Evolutionary conservation across 2,329 filamentous ascomycete genomes (phyloP), one percentile per base, ranked within the genome.

Genomic region (Curvularia spicifera): DNA sequence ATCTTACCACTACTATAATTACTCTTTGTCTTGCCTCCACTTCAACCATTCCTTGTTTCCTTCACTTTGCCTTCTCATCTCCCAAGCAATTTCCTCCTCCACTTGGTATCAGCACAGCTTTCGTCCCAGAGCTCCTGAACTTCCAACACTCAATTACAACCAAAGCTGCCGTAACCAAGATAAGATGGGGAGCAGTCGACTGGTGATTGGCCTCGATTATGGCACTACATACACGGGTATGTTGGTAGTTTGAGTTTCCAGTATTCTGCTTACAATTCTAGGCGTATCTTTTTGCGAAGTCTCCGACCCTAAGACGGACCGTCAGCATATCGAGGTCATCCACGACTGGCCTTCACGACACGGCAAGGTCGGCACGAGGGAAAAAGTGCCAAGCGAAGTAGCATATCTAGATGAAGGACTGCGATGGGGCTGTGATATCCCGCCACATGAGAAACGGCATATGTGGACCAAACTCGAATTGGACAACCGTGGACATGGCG

Each of bases 391-490:
- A 0, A 67, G 63, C 5, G 70, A 73, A 28, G 54, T 75, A 1
- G 55, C 68, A 0, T 71, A 71, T 44, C 43, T 31, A 6, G 20
- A 46, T 1, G 46, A 59, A 15, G 46, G 53, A 1, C 12, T 33
- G 0, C 9, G 12, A 20, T 64, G 59, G 56, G 59, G 61, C 1
- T 53, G 53, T 4, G 5, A 51, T 0, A 68, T 71, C 12, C 52
- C 65, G 0, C 42, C 62, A 0, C 40, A 75, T 47, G 53, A 67
- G 0, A 44, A 64, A 29, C 63, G 75, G 0, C 64, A 75, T 37
- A 67, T 73, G 53, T 76, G 72, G 70, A 76, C 71, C 0, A 76
- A 76, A 50, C 57, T 76, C 0, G 53, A 68, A 10, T 60, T 75
- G 0, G 71, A 76, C 15, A 9, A 26, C 1, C 51, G 43, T 1